These are phyloP conservation scores for Phytophthora cactorum DNA, from an alignment of 352 stramenopile genomes.

Conservation along the genomic window DNA sequence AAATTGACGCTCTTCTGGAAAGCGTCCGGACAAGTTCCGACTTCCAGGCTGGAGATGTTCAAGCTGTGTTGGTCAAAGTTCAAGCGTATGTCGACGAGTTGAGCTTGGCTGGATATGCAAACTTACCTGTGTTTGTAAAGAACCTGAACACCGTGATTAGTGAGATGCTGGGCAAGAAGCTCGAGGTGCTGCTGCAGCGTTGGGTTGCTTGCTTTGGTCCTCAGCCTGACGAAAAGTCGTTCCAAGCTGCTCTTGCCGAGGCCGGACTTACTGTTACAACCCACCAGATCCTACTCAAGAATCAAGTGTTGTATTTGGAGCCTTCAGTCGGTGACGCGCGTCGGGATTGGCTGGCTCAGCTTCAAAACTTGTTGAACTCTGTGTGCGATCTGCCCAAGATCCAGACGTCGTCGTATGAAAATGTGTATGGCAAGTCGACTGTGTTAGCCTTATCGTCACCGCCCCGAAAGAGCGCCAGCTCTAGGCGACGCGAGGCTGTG, in stretches of 20 bases:
- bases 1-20: slow-evolving; percentile 93
- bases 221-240: slow-evolving; percentile 65
- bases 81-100: slow-evolving; percentile 95
- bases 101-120: slow-evolving; percentile 94
- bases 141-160: slow-evolving; percentile 92
- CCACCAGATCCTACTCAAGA: slow-evolving; percentile 96
- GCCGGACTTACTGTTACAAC: slow-evolving; percentile 55
- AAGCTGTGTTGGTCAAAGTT: slow-evolving; percentile 81
- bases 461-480: slow-evolving; percentile 61
- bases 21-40: slow-evolving; percentile 65
- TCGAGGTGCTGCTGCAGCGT: slow-evolving; percentile 62
- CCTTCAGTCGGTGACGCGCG: slow-evolving; percentile 95
- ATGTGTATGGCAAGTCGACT: slow-evolving; percentile 80
- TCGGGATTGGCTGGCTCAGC: slow-evolving; percentile 86
- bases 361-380: slow-evolving; percentile 95
- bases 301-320: slow-evolving; percentile 96
- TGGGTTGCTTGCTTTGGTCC: slow-evolving; percentile 78
- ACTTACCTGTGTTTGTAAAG: slow-evolving; percentile 93
- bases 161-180: slow-evolving; percentile 81
- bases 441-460: slow-evolving; percentile 67
- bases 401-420: slow-evolving; percentile 87
- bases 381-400: slow-evolving; percentile 94
- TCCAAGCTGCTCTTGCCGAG: slow-evolving; percentile 52
- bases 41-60: slow-evolving; percentile 55
- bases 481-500: slow-evolving; percentile 62